Conservation (phyloP, 2,329 filamentous ascomycete genomes). For the Diaporthe sp. region DNA sequence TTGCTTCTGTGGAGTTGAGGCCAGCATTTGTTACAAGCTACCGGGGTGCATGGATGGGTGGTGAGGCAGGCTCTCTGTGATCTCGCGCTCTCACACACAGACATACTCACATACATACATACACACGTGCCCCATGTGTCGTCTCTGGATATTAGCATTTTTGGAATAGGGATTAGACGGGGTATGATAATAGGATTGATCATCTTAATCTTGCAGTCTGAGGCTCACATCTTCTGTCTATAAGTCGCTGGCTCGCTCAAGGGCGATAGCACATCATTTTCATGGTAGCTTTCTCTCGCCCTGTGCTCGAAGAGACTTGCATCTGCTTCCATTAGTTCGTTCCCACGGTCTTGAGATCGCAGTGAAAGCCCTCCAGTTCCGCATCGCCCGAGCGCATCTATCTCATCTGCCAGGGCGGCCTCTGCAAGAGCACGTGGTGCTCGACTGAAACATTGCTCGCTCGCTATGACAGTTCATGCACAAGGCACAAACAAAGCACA, state of each 20-base stretch:
- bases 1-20: slow-evolving; percentile 18
- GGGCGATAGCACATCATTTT: too few species aligned
- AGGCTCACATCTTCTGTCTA: neutral
- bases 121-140: neutral
- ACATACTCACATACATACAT: slow-evolving; percentile 4
- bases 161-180: slow-evolving; percentile 26
- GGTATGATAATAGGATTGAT: slow-evolving; percentile 26
- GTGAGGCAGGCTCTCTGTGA: slow-evolving; percentile 7
- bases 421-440: neutral
- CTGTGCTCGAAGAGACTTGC: neutral
- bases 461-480: neutral
- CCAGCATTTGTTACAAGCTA: slow-evolving; percentile 15
- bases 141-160: slow-evolving; percentile 17
- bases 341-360: too few species aligned
- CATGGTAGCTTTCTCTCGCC: neutral
- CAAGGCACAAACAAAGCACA: neutral
- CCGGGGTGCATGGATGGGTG: slow-evolving; percentile 4
- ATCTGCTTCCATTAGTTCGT: neutral
- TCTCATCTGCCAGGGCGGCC: too few species aligned
- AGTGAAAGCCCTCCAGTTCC: too few species aligned
- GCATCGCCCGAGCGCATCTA: neutral
- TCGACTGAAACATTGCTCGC: neutral
- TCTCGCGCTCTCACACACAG: neutral
- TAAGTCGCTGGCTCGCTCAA: neutral
- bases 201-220: slow-evolving; percentile 7